Evolutionary conservation across 1,139 yeast genomes (phyloP), one percentile per base, ranked within the genome.

Genomic region (Meyerozyma carpophila): DNA sequence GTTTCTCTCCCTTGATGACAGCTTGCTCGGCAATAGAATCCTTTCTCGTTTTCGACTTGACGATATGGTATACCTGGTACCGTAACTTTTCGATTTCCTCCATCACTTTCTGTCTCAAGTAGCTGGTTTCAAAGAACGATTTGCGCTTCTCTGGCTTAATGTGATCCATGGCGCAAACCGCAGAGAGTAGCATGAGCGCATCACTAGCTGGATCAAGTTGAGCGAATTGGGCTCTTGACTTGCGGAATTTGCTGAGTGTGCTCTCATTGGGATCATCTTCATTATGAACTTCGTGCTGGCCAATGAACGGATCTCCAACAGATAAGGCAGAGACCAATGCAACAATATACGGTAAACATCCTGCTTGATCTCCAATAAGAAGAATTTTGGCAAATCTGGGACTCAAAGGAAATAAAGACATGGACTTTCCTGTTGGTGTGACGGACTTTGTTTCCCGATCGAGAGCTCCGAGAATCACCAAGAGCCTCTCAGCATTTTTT

Each of bases 351-450:
- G 95, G 90, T 46, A 93, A 68, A 63, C 98, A 91, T 4, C 79
- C 84, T 44, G 79, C 81, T 61, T 93, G 97, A 59, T 90, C 88
- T 8, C 96, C 96, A 36, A 91, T 79, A 37, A 91, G 75, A 47
- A 94, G 71, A 75, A 94, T 89, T 58, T 91, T 91, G 5, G 98
- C 83, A 62, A 85, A 94, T 42, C 98, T 72, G 3, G 99, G 98
- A 58, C 95, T 84, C 54, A 94, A 72, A 34, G 99, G 99, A 72
- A 93, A 93, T 47, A 82, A 65, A 45, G 95, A 79, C 96, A 94
- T 94, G 41, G 82, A 81, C 51, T 69, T 78, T 32, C 99, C 99
- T 42, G 90, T 68, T 0, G 79, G 81, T 0, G 98, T 91, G 32
- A 94, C 75, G 4, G 51, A 50, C 26, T 69, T 73, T 3, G 63